Conservation (phyloP, 305 asterid genomes). For the Fraxinus nigra region DNA sequence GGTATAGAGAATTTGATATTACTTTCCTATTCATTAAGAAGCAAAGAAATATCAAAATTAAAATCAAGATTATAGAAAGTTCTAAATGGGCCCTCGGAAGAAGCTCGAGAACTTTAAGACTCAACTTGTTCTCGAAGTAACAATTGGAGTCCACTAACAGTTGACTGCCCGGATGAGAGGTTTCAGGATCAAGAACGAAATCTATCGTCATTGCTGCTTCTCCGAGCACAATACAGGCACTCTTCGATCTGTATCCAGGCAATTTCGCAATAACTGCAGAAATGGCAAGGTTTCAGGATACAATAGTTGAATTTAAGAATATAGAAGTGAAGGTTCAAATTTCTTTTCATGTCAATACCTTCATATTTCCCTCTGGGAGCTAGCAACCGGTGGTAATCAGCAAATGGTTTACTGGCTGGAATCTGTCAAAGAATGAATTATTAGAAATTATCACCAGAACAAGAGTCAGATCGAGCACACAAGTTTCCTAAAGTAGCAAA, state of each 20-base stretch:
- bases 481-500: neutral
- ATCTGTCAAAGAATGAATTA: constrained; percentile 34
- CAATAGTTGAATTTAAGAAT: neutral
- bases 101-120: constrained; percentile 33
- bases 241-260: constrained; percentile 73
- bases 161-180: constrained; percentile 27
- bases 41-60: constrained; percentile 57
- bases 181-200: constrained; percentile 68
- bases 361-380: constrained; percentile 73
- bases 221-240: constrained; percentile 53
- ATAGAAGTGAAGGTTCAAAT: neutral
- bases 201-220: constrained; percentile 62
- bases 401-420: constrained; percentile 50
- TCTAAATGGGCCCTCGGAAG: constrained; percentile 44
- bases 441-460: neutral
- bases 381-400: constrained; percentile 76
- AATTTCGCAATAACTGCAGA: constrained; percentile 57
- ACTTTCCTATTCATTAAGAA: constrained; percentile 57
- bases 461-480: neutral
- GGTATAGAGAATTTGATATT: constrained; percentile 34
- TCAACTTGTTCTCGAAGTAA: constrained; percentile 35
- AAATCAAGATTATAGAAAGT: constrained; percentile 39
- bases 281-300: neutral
- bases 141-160: constrained; percentile 38
- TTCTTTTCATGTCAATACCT: constrained; percentile 43